Conservation (phyloP, 129 eudicot species). For the Heracleum sosnowskyi region DNA sequence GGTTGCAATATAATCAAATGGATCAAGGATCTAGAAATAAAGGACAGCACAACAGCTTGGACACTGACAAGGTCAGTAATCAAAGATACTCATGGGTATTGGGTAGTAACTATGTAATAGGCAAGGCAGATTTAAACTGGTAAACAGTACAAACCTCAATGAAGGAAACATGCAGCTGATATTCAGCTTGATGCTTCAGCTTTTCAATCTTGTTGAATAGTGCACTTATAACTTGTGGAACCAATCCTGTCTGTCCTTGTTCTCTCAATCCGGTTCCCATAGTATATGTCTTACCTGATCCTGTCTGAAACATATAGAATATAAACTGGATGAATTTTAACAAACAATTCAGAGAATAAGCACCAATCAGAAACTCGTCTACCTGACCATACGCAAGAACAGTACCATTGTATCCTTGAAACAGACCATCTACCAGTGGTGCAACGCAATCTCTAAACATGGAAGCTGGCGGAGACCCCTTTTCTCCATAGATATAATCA, state of each 20-base stretch:
- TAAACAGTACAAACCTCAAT: slow-evolving; percentile 56
- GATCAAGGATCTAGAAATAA: not conserved
- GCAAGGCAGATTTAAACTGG: not conserved
- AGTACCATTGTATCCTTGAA: slow-evolving; percentile 97
- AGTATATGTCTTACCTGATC: slow-evolving; percentile 96
- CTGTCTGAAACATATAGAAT: slow-evolving; percentile 59
- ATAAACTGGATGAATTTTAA: slow-evolving; percentile 13
- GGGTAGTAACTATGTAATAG: not conserved
- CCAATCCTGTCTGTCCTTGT: slow-evolving; percentile 55
- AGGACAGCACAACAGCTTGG: not conserved
- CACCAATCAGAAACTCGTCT: not conserved
- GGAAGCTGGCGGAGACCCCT: slow-evolving; percentile 57
- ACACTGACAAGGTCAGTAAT: not conserved
- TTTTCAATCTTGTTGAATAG: slow-evolving; percentile 75
- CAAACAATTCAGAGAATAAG: slow-evolving; percentile 2
- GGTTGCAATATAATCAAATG: not conserved
- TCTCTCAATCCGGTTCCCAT: slow-evolving; percentile 88
- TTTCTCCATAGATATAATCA: slow-evolving; percentile 89
- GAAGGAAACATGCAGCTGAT: slow-evolving; percentile 87
- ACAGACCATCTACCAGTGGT: slow-evolving; percentile 91
- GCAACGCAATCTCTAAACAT: slow-evolving; percentile 94
- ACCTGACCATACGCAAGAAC: slow-evolving; percentile 99
- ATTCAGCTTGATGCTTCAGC: slow-evolving; percentile 64
- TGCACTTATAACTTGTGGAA: slow-evolving; percentile 83
- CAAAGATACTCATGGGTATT: not conserved